Evolutionary conservation across 139 green algal species (phyloP).

Genomic region (Microglena sp.): DNA sequence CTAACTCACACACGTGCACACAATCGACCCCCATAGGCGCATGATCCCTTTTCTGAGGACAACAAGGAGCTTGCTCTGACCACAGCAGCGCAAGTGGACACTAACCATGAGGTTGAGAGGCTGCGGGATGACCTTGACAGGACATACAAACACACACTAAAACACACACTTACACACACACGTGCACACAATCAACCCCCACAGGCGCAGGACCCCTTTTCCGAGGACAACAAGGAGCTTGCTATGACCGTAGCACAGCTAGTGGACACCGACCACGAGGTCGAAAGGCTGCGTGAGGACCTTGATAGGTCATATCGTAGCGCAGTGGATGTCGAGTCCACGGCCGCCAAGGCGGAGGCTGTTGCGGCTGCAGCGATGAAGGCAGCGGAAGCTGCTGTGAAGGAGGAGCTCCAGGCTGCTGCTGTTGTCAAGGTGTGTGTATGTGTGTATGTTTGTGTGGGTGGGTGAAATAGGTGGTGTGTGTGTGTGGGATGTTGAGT

Average conservation of each 20-base stretch:
- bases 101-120: no score
- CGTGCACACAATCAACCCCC: no score
- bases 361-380: slow-evolving; percentile 63
- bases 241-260: background rate
- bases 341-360: slow-evolving; percentile 38
- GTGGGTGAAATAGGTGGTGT: background rate
- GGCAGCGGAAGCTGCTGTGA: slow-evolving; percentile 61
- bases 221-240: slow-evolving; percentile 10
- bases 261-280: background rate
- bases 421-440: slow-evolving; percentile 24
- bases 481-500: background rate
- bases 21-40: no score
- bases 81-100: no score
- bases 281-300: background rate
- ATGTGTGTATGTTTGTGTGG: background rate
- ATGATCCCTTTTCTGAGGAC: no score
- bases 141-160: no score
- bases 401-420: slow-evolving; percentile 68
- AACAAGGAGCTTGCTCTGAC: no score
- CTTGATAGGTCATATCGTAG: no score
- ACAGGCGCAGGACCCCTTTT: no score
- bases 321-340: background rate
- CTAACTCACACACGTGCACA: no score
- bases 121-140: no score
- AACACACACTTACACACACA: no score